These are phyloP conservation scores for Ceratopteris richardii DNA, from an alignment of 75 land plant species.

Conservation along the genomic window DNA sequence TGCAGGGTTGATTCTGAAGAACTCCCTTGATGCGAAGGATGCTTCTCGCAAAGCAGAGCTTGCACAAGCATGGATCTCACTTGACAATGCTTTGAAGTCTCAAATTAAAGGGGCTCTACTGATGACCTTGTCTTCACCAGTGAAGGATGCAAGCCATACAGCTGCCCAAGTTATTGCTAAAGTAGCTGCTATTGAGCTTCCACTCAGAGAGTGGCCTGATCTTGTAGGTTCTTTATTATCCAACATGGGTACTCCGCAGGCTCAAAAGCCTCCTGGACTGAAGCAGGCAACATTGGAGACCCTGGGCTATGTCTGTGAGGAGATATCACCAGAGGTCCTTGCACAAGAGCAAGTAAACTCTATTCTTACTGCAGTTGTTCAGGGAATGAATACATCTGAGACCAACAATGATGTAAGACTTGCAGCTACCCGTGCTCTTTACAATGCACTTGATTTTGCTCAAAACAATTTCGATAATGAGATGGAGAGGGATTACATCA, in stretches of 20 bases:
- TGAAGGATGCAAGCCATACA: conserved; percentile 56
- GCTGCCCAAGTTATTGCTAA: conserved; percentile 68
- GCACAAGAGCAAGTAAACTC: conserved; percentile 69
- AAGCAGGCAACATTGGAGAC: conserved; percentile 73
- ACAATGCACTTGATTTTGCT: conserved; percentile 89
- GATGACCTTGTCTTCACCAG: conserved; percentile 41
- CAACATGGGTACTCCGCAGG: conserved; percentile 42
- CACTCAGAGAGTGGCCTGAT: conserved; percentile 55
- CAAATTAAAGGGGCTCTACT: conserved; percentile 49
- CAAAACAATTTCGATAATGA: conserved; percentile 87
- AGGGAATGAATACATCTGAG: conserved; percentile 55
- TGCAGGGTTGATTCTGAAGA: conserved; percentile 60
- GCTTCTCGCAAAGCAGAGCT: conserved; percentile 37
- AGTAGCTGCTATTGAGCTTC: conserved; percentile 63
- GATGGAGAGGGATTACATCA: conserved; percentile 94
- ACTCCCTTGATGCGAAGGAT: conserved; percentile 69
- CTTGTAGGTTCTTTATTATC: conserved; percentile 35
- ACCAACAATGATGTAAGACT: conserved; percentile 64
- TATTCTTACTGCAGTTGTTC: conserved; percentile 73
- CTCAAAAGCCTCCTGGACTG: conserved; percentile 19
- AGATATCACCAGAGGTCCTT: conserved; percentile 49
- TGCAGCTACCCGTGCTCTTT: conserved; percentile 72
- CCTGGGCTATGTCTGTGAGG: conserved; percentile 77
- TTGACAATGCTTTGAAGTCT: conserved; percentile 32
- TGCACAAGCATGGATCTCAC: conserved; percentile 37